phyloP scores from a whole-genome alignment of 1,139 yeast species.

The Protomyces inouyei region DNA sequence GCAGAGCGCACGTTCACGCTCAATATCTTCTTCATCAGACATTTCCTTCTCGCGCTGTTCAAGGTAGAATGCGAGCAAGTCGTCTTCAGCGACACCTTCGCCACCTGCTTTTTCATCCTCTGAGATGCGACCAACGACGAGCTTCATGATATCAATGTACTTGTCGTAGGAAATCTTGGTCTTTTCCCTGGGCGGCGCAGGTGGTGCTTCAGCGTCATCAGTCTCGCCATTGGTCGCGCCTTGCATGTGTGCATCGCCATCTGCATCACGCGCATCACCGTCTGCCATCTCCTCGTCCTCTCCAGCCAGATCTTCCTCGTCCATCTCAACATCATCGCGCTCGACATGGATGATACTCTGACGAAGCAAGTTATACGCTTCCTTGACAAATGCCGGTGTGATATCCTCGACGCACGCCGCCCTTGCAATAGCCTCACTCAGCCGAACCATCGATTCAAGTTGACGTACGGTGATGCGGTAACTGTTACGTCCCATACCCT shows the following conservation, averaged over 20 bases:
- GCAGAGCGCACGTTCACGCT: conserved; percentile 65
- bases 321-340: conserved; percentile 85
- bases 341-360: conserved; percentile 93
- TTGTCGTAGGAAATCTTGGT: conserved; percentile 75
- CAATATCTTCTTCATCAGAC: conserved; percentile 64
- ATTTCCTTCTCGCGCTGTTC: conserved; percentile 68
- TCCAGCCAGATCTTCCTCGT: conserved; percentile 49
- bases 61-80: conserved; percentile 75
- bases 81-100: conserved; percentile 65
- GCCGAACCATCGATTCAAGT: conserved; percentile 82
- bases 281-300: conserved; percentile 35
- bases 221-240: conserved; percentile 18
- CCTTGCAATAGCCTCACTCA: conserved; percentile 94
- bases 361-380: conserved; percentile 83
- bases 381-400: conserved; percentile 82
- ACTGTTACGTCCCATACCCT: conserved; percentile 76
- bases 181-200: conserved; percentile 38
- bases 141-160: conserved; percentile 76
- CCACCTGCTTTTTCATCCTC: conserved; percentile 53
- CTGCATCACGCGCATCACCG: conserved; percentile 24
- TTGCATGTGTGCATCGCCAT: conserved; percentile 27
- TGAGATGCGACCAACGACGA: conserved; percentile 64
- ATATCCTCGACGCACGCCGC: conserved; percentile 92
- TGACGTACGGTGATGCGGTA: conserved; percentile 97
- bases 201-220: background rate